Base-by-base conservation (phyloP, 768 basidiomycete genomes). In the Pisolithus sp. region DNA sequence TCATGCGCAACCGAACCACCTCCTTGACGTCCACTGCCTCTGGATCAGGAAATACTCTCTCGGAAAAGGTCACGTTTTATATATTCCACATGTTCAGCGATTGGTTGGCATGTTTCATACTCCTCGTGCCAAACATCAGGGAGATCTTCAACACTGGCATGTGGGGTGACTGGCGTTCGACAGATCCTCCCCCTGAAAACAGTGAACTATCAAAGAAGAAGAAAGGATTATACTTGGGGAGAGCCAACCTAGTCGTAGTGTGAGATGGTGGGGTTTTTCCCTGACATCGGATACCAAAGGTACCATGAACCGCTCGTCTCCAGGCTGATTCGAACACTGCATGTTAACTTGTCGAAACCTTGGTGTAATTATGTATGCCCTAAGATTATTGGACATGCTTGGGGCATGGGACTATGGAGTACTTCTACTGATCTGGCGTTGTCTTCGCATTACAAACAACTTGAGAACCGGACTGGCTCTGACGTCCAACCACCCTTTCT, bases 21-120 rank as follows among this genome's bases (percentile, higher is more conserved):
- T 72, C 73, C 2, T 58, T 74, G n/a, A 53, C 52, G 2, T 72
- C 66, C 0, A 53, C 28, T 5, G 63, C 56, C 10, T 65, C 69
- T 15, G 59, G 59, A 17, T 62, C 69, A 0, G 60, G 70, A n/a
- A 72, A 74, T 55, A 67, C 64, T 13, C 47, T 60, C 2, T 48
- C 48, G 13, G 70, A 66, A 21, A 76, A 77, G 59, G 67, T 67
- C 1, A 52, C 58, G 0, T 76, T 77, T 56, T 78, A 78, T 52
- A 55, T 76, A 12, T 70, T 75, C 50, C 75, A 76, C 48, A 62
- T 71, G n/a, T 57, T 76, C 4, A 75, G 74, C 2, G 76, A 76
- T 53, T 76, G 73, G 73, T 36, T 73, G 21, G 61, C 66, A 7
- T 63, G 54, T 39, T 50, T 55, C 8, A 46, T 69, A 18, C 48